Percentiles rank a stretch among this genome's conserved stretches.
These are phyloP conservation scores for Fusarium buxicola DNA, from an alignment of 2,329 filamentous ascomycete genomes.

Conservation along the genomic window DNA sequence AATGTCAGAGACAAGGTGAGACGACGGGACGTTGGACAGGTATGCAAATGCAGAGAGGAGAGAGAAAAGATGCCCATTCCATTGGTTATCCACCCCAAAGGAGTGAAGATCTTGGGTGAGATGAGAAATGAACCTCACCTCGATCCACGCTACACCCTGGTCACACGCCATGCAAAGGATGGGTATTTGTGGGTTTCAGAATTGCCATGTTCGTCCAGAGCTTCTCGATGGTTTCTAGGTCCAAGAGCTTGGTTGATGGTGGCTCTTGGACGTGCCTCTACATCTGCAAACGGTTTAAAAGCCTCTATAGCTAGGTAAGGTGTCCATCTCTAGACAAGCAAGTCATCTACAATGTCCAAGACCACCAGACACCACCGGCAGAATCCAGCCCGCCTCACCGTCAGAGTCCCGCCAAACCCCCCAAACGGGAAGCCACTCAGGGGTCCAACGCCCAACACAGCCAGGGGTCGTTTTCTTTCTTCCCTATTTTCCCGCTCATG, in stretches of 20 bases:
- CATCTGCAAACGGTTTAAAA: too few relatives aligned
- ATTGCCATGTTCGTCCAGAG: constrained; percentile 4
- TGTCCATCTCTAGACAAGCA: too few relatives aligned
- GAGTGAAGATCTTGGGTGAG: constrained; percentile 25
- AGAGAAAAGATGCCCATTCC: not conserved
- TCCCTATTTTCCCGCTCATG: not conserved
- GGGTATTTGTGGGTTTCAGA: constrained; percentile 7
- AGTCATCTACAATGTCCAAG: not conserved
- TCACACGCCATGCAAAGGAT: constrained; percentile 15
- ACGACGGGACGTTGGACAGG: not conserved
- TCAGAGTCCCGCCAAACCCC: not conserved
- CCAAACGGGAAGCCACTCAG: constrained; percentile 12
- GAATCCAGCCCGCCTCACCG: not conserved
- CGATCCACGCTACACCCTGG: constrained; percentile 18
- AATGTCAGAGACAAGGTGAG: not conserved
- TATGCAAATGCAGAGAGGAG: not conserved
- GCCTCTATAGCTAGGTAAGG: too few relatives aligned
- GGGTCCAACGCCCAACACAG: constrained; percentile 11
- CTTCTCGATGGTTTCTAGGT: too few relatives aligned
- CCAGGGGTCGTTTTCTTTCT: not conserved
- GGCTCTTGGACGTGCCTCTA: too few relatives aligned
- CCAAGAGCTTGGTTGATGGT: too few relatives aligned
- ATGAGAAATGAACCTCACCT: constrained; percentile 25
- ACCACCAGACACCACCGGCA: not conserved
- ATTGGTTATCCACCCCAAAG: not conserved